phyloP scores from a whole-genome alignment of 345 rosid species.

The Ceriops decandra region DNA sequence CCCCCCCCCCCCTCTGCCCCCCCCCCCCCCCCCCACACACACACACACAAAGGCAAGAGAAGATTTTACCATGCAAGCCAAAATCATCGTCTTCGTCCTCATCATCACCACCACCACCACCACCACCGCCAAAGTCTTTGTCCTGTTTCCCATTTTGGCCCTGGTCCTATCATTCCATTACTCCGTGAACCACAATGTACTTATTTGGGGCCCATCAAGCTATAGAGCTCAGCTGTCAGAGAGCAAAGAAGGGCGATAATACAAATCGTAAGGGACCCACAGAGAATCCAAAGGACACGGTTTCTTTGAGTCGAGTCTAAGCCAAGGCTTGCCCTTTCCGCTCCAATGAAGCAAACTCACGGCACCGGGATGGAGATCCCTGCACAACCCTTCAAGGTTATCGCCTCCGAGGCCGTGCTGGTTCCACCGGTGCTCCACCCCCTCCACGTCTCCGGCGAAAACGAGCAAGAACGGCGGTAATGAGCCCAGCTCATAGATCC shows the following conservation, averaged over 20 bases:
- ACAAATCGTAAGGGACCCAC: conserved; percentile 75
- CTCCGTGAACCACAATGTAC: too few relatives aligned
- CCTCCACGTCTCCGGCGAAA: conserved; percentile 74
- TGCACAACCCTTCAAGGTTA: conserved; percentile 65
- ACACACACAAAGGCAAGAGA: too few relatives aligned
- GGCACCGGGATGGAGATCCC: conserved; percentile 72
- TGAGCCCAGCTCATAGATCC: conserved; percentile 85
- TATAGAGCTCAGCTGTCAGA: conserved; percentile 40
- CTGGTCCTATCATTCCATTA: too few relatives aligned
- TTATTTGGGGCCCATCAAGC: background rate
- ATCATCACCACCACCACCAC: background rate
- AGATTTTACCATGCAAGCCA: too few relatives aligned
- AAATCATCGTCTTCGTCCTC: background rate
- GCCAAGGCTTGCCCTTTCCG: conserved; percentile 90
- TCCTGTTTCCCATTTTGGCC: too few relatives aligned
- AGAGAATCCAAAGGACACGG: conserved; percentile 63
- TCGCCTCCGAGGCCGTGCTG: conserved; percentile 92
- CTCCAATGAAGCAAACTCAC: conserved; percentile 91
- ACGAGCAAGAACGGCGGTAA: conserved; percentile 82
- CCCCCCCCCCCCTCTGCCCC: too few relatives aligned
- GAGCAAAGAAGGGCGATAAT: conserved; percentile 48
- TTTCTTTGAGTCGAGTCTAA: conserved; percentile 54
- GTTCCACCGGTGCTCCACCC: conserved; percentile 85
- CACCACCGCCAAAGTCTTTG: background rate
- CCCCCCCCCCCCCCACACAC: too few relatives aligned